phyloP scores from a whole-genome alignment of 2,329 filamentous ascomycete species.

The Dendryphion nanum region DNA sequence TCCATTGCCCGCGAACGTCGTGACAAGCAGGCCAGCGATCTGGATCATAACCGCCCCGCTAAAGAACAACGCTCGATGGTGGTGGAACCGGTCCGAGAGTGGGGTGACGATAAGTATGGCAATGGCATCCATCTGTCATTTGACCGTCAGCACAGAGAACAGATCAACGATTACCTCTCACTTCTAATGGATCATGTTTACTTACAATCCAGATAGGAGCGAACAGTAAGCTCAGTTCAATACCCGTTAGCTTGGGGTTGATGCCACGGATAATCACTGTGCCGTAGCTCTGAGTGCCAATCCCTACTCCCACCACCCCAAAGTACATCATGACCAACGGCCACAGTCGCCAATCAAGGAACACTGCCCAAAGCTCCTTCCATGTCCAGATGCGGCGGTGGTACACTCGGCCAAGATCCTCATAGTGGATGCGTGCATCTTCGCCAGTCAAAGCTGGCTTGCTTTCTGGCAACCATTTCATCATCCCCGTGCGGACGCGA shows the following conservation, averaged over 20 bases:
- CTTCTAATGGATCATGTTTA: constrained; percentile 15
- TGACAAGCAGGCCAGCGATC: constrained; percentile 75
- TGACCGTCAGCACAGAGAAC: too few species aligned
- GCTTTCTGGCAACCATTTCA: constrained; percentile 66
- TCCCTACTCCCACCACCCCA: constrained; percentile 88
- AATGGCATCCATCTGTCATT: constrained; percentile 84
- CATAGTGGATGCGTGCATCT: constrained; percentile 79
- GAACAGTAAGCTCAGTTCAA: constrained; percentile 78
- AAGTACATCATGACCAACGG: constrained; percentile 90
- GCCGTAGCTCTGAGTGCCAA: constrained; percentile 84
- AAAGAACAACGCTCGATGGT: constrained; percentile 77
- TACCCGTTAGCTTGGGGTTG: constrained; percentile 67
- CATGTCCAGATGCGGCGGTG: constrained; percentile 71
- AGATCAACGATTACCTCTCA: too few species aligned
- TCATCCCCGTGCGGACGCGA: constrained; percentile 51
- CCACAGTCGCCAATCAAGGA: constrained; percentile 87
- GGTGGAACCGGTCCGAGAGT: constrained; percentile 82
- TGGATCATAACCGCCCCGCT: constrained; percentile 72
- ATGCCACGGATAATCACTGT: constrained; percentile 83
- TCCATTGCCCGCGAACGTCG: constrained; percentile 67
- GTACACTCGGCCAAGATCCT: constrained; percentile 78
- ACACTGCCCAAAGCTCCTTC: constrained; percentile 66
- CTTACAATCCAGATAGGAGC: constrained; percentile 89
- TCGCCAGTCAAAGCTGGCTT: constrained; percentile 72
- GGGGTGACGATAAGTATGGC: constrained; percentile 84